These are phyloP conservation scores for Trifolium pratense DNA, from an alignment of 306 rosid species.

Conservation along the genomic window DNA sequence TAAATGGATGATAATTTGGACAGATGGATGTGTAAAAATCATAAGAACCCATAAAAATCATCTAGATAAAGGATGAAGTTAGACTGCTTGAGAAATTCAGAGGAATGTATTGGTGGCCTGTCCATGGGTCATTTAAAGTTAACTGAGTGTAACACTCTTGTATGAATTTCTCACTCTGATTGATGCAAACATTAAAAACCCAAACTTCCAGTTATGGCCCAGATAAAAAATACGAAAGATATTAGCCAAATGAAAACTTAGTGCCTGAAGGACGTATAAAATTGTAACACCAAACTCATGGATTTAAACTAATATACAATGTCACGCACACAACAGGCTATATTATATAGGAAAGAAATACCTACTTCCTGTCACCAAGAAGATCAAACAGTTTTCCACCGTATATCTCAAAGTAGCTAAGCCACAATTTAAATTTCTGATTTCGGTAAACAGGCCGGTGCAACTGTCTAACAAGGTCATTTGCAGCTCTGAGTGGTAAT, in stretches of 20 bases:
- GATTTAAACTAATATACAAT: slow-evolving; percentile 1
- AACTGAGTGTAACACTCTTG: background rate
- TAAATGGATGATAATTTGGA: slow-evolving; percentile 23
- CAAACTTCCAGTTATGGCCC: slow-evolving; percentile 30
- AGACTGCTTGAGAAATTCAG: slow-evolving; percentile 14
- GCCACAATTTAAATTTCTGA: slow-evolving; percentile 97
- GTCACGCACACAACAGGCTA: background rate
- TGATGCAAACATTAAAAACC: slow-evolving; percentile 5
- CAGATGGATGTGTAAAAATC: slow-evolving; percentile 12
- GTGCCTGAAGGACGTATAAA: slow-evolving; percentile 7
- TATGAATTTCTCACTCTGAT: slow-evolving; percentile 10
- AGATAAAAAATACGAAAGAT: slow-evolving; percentile 31
- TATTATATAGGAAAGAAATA: slow-evolving; percentile 35
- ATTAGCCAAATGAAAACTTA: slow-evolving; percentile 10
- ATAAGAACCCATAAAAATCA: background rate
- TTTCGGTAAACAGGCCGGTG: slow-evolving; percentile 84
- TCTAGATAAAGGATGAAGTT: background rate
- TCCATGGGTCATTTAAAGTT: slow-evolving; percentile 10
- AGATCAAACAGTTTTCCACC: slow-evolving; percentile 97
- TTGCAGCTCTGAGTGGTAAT: slow-evolving; percentile 90
- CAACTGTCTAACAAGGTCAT: slow-evolving; percentile 83
- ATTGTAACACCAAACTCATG: background rate
- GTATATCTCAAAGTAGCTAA: slow-evolving; percentile 96
- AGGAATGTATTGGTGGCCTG: background rate
- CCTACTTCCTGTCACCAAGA: slow-evolving; percentile 91